These are phyloP conservation scores for Hibiscus syriacus DNA, from an alignment of 345 rosid species.

Conservation along the genomic window DNA sequence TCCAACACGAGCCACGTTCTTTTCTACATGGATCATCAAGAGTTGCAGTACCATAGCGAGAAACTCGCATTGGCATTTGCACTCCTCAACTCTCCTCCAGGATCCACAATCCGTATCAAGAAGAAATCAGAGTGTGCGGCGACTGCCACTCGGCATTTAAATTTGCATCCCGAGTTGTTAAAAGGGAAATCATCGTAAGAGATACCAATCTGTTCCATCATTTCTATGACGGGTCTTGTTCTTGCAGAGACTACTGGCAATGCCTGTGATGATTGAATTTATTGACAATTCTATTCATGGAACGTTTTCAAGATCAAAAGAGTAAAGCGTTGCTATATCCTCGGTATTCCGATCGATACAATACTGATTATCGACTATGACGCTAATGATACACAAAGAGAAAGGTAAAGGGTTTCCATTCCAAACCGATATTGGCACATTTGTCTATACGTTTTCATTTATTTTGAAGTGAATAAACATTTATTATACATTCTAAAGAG, in stretches of 20 bases:
- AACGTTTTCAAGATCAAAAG: too few species aligned
- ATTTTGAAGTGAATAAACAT: too few species aligned
- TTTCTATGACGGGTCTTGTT: constrained; percentile 41
- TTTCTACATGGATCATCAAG: constrained; percentile 37
- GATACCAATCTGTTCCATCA: constrained; percentile 55
- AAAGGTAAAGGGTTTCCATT: too few species aligned
- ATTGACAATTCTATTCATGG: too few species aligned
- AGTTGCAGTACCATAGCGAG: constrained; percentile 49
- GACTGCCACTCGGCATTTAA: constrained; percentile 54
- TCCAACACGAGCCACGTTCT: constrained; percentile 38
- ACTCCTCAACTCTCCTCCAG: constrained; percentile 32
- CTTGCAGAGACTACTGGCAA: constrained; percentile 50
- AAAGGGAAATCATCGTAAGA: constrained; percentile 40
- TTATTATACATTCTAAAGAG: too few species aligned
- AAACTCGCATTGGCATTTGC: constrained; percentile 62
- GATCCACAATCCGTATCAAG: constrained; percentile 43
- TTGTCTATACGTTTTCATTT: too few species aligned
- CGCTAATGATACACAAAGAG: too few species aligned
- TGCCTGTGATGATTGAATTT: background rate
- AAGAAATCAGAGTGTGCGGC: constrained; percentile 50
- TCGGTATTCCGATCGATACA: too few species aligned
- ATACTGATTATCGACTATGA: too few species aligned
- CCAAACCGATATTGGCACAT: too few species aligned
- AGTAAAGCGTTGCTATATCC: too few species aligned
- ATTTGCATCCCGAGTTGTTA: constrained; percentile 32